A percentile compares a stretch with the other conserved stretches of the same genome.
phyloP scores from a whole-genome alignment of 2,329 filamentous ascomycete species.

The Talaromyces sp. region DNA sequence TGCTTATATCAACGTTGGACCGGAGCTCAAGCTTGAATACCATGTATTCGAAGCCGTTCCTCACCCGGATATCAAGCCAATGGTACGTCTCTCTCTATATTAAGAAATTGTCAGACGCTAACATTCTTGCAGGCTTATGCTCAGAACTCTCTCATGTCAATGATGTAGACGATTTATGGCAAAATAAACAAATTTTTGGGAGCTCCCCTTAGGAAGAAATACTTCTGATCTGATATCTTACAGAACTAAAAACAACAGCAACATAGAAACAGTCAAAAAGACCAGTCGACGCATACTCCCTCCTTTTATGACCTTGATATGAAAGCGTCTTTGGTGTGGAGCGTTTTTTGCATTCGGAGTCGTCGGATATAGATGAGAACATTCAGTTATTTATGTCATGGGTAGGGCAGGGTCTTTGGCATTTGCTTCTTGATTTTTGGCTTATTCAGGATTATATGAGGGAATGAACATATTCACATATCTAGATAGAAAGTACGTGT shows the following conservation, averaged over 20 bases:
- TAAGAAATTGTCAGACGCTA: background rate
- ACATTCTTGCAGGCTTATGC: conserved; percentile 66
- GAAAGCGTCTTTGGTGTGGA: conserved; percentile 6
- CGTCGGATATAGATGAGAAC: conserved; percentile 15
- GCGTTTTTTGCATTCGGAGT: conserved; percentile 19
- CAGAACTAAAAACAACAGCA: background rate
- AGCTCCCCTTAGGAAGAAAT: background rate
- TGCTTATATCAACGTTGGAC: conserved; percentile 94
- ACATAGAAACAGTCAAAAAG: background rate
- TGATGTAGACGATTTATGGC: conserved; percentile 59
- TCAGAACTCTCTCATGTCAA: conserved; percentile 74
- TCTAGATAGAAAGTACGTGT: background rate
- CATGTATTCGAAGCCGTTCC: conserved; percentile 95
- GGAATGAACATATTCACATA: background rate
- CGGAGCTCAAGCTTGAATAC: conserved; percentile 87
- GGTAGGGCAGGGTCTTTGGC: conserved; percentile 5
- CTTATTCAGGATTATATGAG: background rate
- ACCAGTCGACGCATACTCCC: background rate
- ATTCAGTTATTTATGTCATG: background rate
- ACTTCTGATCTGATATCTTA: background rate
- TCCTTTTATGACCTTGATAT: conserved; percentile 8
- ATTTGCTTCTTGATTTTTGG: conserved; percentile 1
- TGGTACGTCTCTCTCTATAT: conserved; percentile 51
- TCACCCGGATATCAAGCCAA: conserved; percentile 91
- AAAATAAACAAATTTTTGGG: background rate